Evolutionary conservation across 2,329 filamentous ascomycete genomes (phyloP).

Genomic region (Aureobasidium leucospermi): DNA sequence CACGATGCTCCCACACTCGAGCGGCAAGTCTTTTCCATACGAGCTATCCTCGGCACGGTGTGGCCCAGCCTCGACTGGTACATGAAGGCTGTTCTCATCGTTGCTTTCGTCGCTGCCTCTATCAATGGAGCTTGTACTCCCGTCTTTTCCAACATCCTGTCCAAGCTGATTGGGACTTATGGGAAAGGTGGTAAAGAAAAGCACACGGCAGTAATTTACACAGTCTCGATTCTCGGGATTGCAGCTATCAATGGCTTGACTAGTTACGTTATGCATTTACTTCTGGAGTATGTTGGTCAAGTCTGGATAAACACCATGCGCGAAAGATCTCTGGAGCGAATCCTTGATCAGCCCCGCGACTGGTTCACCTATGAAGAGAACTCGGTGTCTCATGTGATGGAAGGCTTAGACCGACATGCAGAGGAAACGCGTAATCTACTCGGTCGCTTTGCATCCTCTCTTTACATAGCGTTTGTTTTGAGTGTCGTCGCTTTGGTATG

Average conservation of each 20-base stretch:
- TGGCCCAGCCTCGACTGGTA: conserved; percentile 55
- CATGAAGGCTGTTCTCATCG: conserved; percentile 49
- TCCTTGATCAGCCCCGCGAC: conserved; percentile 65
- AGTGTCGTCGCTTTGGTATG: conserved; percentile 62
- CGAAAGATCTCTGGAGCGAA: conserved; percentile 56
- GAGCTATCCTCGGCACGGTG: conserved; percentile 58
- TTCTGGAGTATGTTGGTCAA: conserved; percentile 65
- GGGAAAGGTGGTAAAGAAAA: conserved; percentile 47
- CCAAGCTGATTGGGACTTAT: conserved; percentile 64
- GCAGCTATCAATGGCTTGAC: conserved; percentile 59
- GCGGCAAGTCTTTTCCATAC: conserved; percentile 27
- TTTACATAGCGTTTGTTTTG: conserved; percentile 62
- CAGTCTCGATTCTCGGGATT: conserved; percentile 60
- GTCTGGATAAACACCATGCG: conserved; percentile 70
- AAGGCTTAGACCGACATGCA: conserved; percentile 70
- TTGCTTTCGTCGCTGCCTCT: conserved; percentile 55
- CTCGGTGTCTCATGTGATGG: conserved; percentile 55
- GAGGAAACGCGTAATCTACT: conserved; percentile 84
- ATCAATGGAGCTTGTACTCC: conserved; percentile 62
- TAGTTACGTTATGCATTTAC: conserved; percentile 60
- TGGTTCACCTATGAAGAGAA: conserved; percentile 73
- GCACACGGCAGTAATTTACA: conserved; percentile 55
- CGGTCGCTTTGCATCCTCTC: conserved; percentile 65
- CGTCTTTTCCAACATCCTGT: conserved; percentile 68
- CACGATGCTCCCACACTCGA: not conserved